Conservation (phyloP, 1,284 basidiomycete genomes). For the Cystobasidium pallidum region DNA sequence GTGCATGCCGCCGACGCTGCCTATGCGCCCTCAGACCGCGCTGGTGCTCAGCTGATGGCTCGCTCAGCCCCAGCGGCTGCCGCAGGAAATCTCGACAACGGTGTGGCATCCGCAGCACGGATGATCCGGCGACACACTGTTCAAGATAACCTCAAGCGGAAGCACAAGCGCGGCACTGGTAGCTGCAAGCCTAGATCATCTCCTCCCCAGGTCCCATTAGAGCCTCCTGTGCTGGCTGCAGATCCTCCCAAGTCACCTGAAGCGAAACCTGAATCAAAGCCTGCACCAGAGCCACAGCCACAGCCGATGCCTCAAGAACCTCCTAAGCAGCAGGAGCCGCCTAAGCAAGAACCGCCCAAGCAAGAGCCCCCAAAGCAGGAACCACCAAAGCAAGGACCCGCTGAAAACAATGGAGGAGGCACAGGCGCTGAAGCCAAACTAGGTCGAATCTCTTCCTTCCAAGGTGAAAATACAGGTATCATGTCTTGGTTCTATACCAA, state of each 20-base stretch:
- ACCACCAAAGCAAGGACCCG: background rate
- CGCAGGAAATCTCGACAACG: no score
- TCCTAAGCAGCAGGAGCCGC: background rate
- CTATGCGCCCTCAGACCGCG: background rate
- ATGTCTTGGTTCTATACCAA: constrained; percentile 41
- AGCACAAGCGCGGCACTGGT: background rate
- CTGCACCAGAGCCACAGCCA: background rate
- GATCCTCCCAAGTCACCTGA: background rate
- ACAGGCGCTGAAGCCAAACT: constrained; percentile 16
- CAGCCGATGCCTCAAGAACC: background rate
- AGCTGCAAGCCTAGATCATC: constrained; percentile 6
- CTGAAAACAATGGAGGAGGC: background rate
- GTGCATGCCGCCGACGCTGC: background rate
- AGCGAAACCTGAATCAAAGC: background rate
- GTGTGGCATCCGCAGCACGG: background rate
- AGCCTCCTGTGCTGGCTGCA: background rate
- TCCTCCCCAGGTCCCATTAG: background rate
- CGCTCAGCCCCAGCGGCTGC: background rate
- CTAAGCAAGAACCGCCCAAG: background rate
- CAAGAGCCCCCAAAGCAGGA: background rate
- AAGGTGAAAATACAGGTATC: constrained; percentile 24
- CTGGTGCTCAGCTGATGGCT: background rate
- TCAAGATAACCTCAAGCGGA: background rate
- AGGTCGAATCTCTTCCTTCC: constrained; percentile 24
- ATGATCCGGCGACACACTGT: constrained; percentile 1